These are phyloP conservation scores for Bruguiera gymnorhiza DNA, from an alignment of 345 rosid genomes.

Conservation along the genomic window DNA sequence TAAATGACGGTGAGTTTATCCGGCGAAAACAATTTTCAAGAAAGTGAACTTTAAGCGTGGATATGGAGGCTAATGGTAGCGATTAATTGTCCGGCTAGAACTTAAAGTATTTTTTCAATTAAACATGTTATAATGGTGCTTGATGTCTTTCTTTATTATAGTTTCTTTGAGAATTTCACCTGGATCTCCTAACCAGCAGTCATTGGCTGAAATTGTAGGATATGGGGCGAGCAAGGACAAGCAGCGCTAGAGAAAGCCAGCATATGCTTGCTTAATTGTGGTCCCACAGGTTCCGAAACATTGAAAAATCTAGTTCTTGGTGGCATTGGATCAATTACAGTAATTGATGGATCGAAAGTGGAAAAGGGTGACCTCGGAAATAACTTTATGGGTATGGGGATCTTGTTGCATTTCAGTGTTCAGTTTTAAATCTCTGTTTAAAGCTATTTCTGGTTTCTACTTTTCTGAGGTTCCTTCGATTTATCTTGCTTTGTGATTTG, in stretches of 20 bases:
- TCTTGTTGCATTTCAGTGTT: no score
- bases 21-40: no score
- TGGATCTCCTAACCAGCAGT: not conserved
- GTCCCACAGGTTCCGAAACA: constrained; percentile 97
- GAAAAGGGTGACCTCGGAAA: constrained; percentile 90
- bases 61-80: no score
- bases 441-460: not conserved
- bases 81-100: not conserved
- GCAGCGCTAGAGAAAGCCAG: constrained; percentile 82
- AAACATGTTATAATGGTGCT: no score
- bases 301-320: constrained; percentile 95
- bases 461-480: not conserved
- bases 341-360: constrained; percentile 91
- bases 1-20: no score
- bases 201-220: constrained; percentile 41
- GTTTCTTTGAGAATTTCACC: no score
- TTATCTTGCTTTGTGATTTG: not conserved
- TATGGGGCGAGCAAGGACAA: constrained; percentile 98
- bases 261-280: constrained; percentile 92
- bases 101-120: no score
- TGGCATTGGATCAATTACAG: constrained; percentile 87
- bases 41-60: no score
- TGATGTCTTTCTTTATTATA: no score
- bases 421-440: constrained; percentile 2
- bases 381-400: constrained; percentile 73